Base-by-base conservation (phyloP, 768 basidiomycete genomes). In the Leccinum rimulosum region DNA sequence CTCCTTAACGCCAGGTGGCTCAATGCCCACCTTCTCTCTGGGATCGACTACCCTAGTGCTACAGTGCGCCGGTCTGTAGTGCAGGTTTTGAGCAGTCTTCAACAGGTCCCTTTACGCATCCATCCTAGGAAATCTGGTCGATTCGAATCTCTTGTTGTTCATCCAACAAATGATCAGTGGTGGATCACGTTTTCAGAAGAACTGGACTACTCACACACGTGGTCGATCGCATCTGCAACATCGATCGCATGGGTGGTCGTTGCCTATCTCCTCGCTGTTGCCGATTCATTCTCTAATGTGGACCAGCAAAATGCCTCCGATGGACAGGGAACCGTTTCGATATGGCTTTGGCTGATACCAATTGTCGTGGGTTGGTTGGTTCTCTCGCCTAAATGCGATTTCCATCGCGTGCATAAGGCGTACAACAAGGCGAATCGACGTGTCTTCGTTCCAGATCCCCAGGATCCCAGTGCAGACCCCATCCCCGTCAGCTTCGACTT, bases 1-100 rank as follows among this genome's bases (percentile, higher is more conserved):
- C 72, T 78, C 6, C 70, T 81, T 17, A 81, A 80, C 56, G 63
- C 70, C n/a, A 70, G 77, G n/a, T 82, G 79, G 79, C 66, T 80
- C 57, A 68, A 72, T 1, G 68, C 64, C 30, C 70, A 68, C 0
- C 57, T 66, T 3, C 59, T 66, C 75, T 75, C 58, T 54, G 70
- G 60, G 1, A 67, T 72, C 35, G 61, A 59, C 1, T 76, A 76
- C 51, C 69, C 69, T 2, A 68, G 35, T 17, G 1, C 17, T 9
- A 2, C 38, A 10, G 36, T 57, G 11, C 59, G 57, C 22, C 31
- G 22, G 10, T 51, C 54, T n/a, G 76, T 78, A 0, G 72, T 74
- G 4, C 67, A 61, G 6, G 67, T 73, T n/a, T 68, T 82, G 48
- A 75, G 64, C 59, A 70, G 71, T 57, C 74, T 81, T 14, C 80